Conservation (phyloP, 768 basidiomycete species). For the Mycena crocata region DNA sequence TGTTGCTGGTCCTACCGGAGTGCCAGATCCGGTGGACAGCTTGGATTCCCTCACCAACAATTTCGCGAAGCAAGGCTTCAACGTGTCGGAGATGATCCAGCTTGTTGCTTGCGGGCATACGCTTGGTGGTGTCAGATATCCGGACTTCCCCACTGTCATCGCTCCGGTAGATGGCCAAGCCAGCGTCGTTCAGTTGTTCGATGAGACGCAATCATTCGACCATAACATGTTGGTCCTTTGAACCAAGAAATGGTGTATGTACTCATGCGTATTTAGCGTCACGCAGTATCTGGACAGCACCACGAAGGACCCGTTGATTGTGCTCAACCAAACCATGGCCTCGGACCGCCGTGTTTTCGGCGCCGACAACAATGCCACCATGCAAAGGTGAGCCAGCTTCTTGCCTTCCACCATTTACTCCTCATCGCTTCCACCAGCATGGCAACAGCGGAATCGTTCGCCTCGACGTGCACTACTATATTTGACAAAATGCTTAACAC, state of each 20-base stretch:
- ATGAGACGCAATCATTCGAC: conserved; percentile 44
- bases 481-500: conserved; percentile 39
- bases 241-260: not conserved
- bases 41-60: conserved; percentile 51
- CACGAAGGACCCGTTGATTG: conserved; percentile 53
- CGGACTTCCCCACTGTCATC: conserved; percentile 59
- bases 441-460: conserved; percentile 20
- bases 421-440: conserved; percentile 37
- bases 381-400: conserved; percentile 48
- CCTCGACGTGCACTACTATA: conserved; percentile 29
- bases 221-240: conserved; percentile 25
- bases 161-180: conserved; percentile 43
- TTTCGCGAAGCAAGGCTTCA: conserved; percentile 59
- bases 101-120: conserved; percentile 65
- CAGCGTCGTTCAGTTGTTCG: conserved; percentile 52
- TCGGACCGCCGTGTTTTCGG: conserved; percentile 56
- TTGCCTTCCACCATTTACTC: not conserved
- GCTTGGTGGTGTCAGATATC: conserved; percentile 59
- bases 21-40: conserved; percentile 57
- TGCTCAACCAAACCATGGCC: conserved; percentile 47
- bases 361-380: conserved; percentile 53
- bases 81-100: conserved; percentile 59
- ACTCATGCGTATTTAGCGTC: conserved; percentile 40
- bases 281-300: conserved; percentile 53
- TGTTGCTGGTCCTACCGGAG: conserved; percentile 50